phyloP scores from a whole-genome alignment of 306 rosid genomes.

The Vicia sativa region DNA sequence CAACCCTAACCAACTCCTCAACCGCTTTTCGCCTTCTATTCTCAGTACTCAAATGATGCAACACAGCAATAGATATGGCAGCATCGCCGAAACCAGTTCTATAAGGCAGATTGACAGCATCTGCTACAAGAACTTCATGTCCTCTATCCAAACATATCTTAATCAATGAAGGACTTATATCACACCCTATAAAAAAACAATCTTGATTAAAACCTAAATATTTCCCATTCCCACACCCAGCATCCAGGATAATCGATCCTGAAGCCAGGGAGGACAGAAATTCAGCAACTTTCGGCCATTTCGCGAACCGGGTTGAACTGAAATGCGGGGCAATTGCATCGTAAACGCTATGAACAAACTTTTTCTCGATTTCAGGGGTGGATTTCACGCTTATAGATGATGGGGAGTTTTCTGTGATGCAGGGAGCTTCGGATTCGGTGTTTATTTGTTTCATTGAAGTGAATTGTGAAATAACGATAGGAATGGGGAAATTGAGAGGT shows the following conservation, averaged over 20 bases:
- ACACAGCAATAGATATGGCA: slow-evolving; percentile 88
- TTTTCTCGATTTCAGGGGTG: slow-evolving; percentile 93
- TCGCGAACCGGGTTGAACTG: slow-evolving; percentile 83
- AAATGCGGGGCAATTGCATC: slow-evolving; percentile 97
- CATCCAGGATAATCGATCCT: slow-evolving; percentile 86
- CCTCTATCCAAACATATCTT: slow-evolving; percentile 82
- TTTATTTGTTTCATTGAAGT: slow-evolving; percentile 61
- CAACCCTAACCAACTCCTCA: slow-evolving; percentile 86
- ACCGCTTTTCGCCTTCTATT: slow-evolving; percentile 78
- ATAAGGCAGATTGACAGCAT: slow-evolving; percentile 86
- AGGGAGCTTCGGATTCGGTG: slow-evolving; percentile 44
- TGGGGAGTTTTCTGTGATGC: slow-evolving; percentile 37
- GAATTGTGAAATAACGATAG: slow-evolving; percentile 36
- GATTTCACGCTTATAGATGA: slow-evolving; percentile 51
- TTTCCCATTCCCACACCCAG: slow-evolving; percentile 96
- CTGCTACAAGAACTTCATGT: slow-evolving; percentile 85
- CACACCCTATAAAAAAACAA: slow-evolving; percentile 83
- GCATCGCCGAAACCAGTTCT: slow-evolving; percentile 88
- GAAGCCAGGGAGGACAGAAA: slow-evolving; percentile 68
- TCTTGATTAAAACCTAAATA: slow-evolving; percentile 66
- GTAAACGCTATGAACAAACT: slow-evolving; percentile 82
- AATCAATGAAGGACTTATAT: slow-evolving; percentile 76
- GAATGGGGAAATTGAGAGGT: slow-evolving; percentile 38
- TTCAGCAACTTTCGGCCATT: slow-evolving; percentile 93
- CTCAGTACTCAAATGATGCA: slow-evolving; percentile 92